Evolutionary conservation across 306 rosid species (phyloP).

Genomic region (Cercis canadensis): DNA sequence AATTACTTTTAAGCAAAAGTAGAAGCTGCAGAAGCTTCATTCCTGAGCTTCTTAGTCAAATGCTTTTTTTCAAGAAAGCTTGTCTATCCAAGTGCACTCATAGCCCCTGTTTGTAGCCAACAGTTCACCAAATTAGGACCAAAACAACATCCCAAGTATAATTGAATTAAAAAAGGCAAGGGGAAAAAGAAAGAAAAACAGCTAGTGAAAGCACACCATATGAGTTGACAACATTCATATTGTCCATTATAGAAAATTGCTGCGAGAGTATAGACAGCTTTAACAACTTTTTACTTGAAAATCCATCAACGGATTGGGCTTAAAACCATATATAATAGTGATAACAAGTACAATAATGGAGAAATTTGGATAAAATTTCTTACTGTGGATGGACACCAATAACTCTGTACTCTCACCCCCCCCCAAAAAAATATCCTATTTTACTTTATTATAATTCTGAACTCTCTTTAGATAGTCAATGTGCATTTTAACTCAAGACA

Average conservation of each 20-base stretch:
- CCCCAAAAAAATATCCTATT: neutral
- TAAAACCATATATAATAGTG: neutral
- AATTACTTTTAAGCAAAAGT: no score
- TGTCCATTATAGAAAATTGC: neutral
- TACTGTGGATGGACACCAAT: neutral
- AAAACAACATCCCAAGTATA: no score
- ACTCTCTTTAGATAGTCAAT: neutral
- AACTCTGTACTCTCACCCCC: neutral
- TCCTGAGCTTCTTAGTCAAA: no score
- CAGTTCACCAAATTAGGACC: neutral
- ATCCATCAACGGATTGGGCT: neutral
- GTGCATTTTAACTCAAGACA: slow-evolving; percentile 6
- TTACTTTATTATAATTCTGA: slow-evolving; percentile 1
- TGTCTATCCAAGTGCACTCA: no score
- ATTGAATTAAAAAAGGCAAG: neutral
- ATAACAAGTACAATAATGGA: neutral
- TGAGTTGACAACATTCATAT: neutral
- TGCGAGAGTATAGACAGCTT: neutral
- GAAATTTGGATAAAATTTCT: slow-evolving; percentile 12
- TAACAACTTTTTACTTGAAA: neutral
- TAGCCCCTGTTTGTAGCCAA: neutral
- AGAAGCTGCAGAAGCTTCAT: no score
- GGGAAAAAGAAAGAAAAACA: neutral
- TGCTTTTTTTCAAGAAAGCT: no score
- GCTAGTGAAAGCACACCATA: no score